Evolutionary conservation across 2,329 filamentous ascomycete genomes (phyloP), one percentile per base, ranked within the genome.

Genomic region (Exophiala sp.): DNA sequence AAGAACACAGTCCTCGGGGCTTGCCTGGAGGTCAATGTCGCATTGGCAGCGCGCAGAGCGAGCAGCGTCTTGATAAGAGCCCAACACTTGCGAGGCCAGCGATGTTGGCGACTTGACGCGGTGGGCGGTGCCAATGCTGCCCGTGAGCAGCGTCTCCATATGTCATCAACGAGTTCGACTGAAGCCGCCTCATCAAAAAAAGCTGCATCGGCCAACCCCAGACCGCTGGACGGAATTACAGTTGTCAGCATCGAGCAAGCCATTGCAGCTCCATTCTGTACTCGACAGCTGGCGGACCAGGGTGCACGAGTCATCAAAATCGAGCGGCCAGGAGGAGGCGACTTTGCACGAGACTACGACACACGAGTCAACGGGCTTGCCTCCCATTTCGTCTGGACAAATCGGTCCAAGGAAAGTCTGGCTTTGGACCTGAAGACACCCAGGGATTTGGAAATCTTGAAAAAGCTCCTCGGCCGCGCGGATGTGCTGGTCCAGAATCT

Each of bases 221-320:
- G 60, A 9, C 68, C 69, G 2, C 63, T 72, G 3, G 64, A 70
- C 18, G 74, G 73, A 3, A 66, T 76, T 42, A 75, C 72, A 0
- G 73, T 79, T 2, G 70, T 78, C 27, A 73, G 73, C 37, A 64
- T 78, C 0, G 76, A 78, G 48, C 76, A 79, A 58, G 76, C 75
- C 39, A 75, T 79, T 52, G 72, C 76, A 0, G 75, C 73, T 0
- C 76, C 76, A 0, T 77, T 77, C 53, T 77, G 74, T 54, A 78
- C 76, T 0, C 67, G 76, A 1, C 76, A 78, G 41, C 66, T 78
- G 3, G 75, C 76, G 16, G 75, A 79, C 52, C 66, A 74, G 7
- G 76, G 76, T 9, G 76, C 76, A 1, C 68, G 75, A 3, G 74
- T 79, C 16, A 78, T 78, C 62, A 79, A 78, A 59, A 62, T 79